These are phyloP conservation scores for Endoconidiophora polonica DNA, from an alignment of 2,329 filamentous ascomycete species.

Conservation along the genomic window DNA sequence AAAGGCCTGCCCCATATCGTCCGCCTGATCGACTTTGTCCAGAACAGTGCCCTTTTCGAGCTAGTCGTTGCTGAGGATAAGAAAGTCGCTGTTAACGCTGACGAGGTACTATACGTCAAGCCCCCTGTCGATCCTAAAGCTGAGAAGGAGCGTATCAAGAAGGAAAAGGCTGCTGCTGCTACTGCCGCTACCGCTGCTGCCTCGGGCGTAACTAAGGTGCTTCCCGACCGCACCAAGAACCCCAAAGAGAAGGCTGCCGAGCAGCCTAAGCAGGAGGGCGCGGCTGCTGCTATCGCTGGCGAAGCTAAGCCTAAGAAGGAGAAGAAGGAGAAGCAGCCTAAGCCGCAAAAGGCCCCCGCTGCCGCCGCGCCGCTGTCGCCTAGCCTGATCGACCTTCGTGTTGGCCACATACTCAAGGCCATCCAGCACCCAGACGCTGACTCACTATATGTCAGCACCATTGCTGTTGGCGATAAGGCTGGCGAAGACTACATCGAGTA, in stretches of 20 bases:
- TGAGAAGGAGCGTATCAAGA: conserved; percentile 93
- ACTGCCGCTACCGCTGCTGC: conserved; percentile 32
- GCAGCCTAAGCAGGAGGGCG: conserved; percentile 27
- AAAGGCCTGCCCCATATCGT: conserved; percentile 82
- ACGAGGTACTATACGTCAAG: conserved; percentile 73
- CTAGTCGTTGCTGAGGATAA: conserved; percentile 53
- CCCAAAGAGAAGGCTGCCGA: conserved; percentile 40
- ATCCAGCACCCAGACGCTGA: conserved; percentile 93
- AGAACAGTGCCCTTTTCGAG: conserved; percentile 65
- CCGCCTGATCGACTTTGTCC: conserved; percentile 82
- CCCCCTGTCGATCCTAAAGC: conserved; percentile 81
- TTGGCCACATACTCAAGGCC: conserved; percentile 93
- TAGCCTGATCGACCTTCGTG: conserved; percentile 78
- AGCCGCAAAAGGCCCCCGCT: conserved; percentile 50
- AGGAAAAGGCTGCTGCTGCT: conserved; percentile 66
- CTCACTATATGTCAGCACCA: conserved; percentile 86
- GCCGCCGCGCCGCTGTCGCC: conserved; percentile 65
- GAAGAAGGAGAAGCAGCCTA: conserved; percentile 78
- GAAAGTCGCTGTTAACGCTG: conserved; percentile 62
- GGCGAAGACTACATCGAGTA: conserved; percentile 83
- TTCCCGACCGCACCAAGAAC: conserved; percentile 46
- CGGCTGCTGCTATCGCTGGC: conserved; percentile 20
- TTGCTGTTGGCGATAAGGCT: conserved; percentile 77
- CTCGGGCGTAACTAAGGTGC: conserved; percentile 28
- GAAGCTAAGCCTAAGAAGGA: conserved; percentile 51